Evolutionary conservation across 208 protist species (phyloP).

Genomic region (Trypanosoma avium): DNA sequence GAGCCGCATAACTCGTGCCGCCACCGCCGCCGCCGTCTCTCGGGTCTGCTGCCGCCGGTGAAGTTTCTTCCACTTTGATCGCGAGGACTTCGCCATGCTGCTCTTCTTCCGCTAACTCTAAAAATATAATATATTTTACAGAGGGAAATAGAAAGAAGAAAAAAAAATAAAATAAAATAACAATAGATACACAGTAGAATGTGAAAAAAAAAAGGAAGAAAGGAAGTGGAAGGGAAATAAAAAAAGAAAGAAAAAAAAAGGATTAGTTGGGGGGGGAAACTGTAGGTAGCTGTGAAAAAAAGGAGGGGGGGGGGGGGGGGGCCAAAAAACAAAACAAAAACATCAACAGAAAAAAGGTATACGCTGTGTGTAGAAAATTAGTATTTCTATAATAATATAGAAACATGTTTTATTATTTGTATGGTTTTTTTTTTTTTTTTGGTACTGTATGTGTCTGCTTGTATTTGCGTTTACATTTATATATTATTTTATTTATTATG

Average conservation of each 20-base stretch:
- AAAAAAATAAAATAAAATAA: conserved; percentile 2
- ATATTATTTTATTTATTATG: too few species aligned
- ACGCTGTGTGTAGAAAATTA: too few species aligned
- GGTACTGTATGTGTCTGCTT: too few species aligned
- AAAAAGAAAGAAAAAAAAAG: conserved; percentile 13
- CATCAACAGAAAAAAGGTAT: too few species aligned
- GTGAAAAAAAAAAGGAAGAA: conserved; percentile 1
- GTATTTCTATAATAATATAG: too few species aligned
- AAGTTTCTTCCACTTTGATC: conserved; percentile 86
- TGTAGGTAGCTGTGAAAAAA: neutral
- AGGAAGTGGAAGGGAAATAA: conserved; percentile 4
- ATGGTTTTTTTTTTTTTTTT: too few species aligned
- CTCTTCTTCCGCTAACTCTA: conserved; percentile 3
- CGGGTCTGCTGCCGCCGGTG: conserved; percentile 64
- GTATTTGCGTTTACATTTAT: too few species aligned
- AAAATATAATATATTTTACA: conserved; percentile 1
- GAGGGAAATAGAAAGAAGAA: neutral
- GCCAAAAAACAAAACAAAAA: too few species aligned
- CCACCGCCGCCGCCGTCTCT: conserved; percentile 38
- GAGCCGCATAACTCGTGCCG: conserved; percentile 51
- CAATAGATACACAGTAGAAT: conserved; percentile 4
- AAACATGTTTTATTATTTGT: too few species aligned
- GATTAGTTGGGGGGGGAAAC: neutral
- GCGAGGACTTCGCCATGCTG: conserved; percentile 80
- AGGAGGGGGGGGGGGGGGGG: neutral